Base-by-base conservation (phyloP, 2,329 filamentous ascomycete genomes). In the Ophiosphaerella narmari region DNA sequence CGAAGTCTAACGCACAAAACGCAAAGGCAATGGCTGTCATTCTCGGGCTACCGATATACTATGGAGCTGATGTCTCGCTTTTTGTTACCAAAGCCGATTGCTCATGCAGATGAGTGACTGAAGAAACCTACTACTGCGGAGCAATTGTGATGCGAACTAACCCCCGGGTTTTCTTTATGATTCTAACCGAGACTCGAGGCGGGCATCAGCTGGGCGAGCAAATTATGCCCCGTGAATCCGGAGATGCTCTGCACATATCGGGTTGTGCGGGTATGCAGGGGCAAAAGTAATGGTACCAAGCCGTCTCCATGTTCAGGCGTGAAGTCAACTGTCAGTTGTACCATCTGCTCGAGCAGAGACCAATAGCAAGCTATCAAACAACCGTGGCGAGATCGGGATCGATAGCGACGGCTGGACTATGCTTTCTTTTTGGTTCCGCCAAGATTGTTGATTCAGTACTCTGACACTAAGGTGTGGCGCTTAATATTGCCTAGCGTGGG, bases 21-120 rank as follows among this genome's bases (percentile, higher is more conserved):
- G 8, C 38, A 37, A 37, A 29, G 23, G 41, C 41, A 43, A 36
- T 21, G 41, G 26, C 31, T 43, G 41, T 33, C 21, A 9, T 21
- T 13, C 18, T 39, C 36, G 36, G 13, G 16, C 40, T 24, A 32
- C 31, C 32, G 40, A 34, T 16, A 24, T 26, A 24, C 21, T 55
- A 50, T 51, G 49, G 43, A 40, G 38, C 48, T 57, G 46, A 44
- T 29, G 35, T 16, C 39, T 63, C 60, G 63, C 58, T 59, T 59
- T 53, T 46, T 50, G 41, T 57, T 64, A 48, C 62, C 60, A 43
- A 48, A 50, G 48, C 34, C 29, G 59, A 55, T 33, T 21, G 41
- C 32, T 50, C 46, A 39, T 64, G 59, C 63, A 60, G 52, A 16
- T 35, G 29, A 2, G 38, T 24, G n/a, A 14, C 11, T 14, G 11